phyloP scores from a whole-genome alignment of 768 basidiomycete genomes.

The Vararia minispora region DNA sequence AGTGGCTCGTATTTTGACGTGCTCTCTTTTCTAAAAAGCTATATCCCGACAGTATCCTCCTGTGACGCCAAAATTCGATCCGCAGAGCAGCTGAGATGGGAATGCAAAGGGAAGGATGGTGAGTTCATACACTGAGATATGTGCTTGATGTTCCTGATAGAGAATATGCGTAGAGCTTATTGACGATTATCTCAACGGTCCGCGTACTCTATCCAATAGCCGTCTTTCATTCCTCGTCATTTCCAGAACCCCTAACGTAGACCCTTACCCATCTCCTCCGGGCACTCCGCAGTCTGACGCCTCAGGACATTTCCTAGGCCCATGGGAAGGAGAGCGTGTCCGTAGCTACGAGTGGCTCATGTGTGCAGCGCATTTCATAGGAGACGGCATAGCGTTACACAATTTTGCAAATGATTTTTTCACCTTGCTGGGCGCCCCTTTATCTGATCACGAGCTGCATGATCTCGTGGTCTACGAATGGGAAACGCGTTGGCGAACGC shows the following conservation, averaged over 20 bases:
- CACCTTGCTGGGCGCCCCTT: constrained; percentile 36
- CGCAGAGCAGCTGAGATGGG: constrained; percentile 36
- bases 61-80: constrained; percentile 38
- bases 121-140: constrained; percentile 8
- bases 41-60: constrained; percentile 29
- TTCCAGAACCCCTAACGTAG: constrained; percentile 19
- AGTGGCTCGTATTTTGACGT: constrained; percentile 2
- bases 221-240: constrained; percentile 58
- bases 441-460: constrained; percentile 21
- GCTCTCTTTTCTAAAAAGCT: constrained; percentile 23
- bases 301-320: constrained; percentile 10
- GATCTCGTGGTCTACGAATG: constrained; percentile 23
- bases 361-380: constrained; percentile 71
- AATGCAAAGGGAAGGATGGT: constrained; percentile 45
- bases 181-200: constrained; percentile 64
- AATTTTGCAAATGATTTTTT: constrained; percentile 76
- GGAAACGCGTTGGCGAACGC: constrained; percentile 18
- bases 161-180: constrained; percentile 49
- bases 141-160: neutral
- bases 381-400: constrained; percentile 83
- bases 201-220: constrained; percentile 56
- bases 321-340: constrained; percentile 9
- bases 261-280: constrained; percentile 20
- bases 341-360: constrained; percentile 53
- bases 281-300: constrained; percentile 18